These are phyloP conservation scores for Amniculicola lignicola DNA, from an alignment of 495 filamentous ascomycete species.

Conservation along the genomic window DNA sequence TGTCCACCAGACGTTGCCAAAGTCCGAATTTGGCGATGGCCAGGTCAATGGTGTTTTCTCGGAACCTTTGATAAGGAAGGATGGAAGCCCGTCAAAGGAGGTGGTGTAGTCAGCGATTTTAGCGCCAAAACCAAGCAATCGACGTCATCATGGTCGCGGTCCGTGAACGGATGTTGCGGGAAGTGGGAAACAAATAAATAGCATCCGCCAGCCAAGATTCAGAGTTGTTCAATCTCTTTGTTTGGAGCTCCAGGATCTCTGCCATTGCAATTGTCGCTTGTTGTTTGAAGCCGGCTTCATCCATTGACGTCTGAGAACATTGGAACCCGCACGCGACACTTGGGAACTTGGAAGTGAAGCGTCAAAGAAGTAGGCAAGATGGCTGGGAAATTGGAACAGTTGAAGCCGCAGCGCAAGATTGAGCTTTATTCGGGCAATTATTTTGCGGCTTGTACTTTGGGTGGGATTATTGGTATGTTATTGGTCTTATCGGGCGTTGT, in stretches of 20 bases:
- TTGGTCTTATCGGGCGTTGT: background rate
- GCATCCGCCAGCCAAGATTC: background rate
- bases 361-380: constrained; percentile 7
- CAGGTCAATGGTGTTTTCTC: too few species aligned
- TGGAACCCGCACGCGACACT: too few species aligned
- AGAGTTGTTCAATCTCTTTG: background rate
- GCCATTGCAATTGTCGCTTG: too few species aligned
- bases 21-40: too few species aligned
- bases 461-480: constrained; percentile 60
- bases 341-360: background rate
- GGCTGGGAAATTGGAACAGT: constrained; percentile 17
- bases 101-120: background rate
- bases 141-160: background rate
- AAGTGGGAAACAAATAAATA: background rate
- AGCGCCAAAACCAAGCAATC: background rate
- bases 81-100: too few species aligned
- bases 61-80: too few species aligned
- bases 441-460: constrained; percentile 61
- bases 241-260: too few species aligned
- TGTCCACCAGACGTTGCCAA: too few species aligned
- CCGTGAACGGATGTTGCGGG: background rate
- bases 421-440: constrained; percentile 67
- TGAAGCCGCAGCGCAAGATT: constrained; percentile 45
- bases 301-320: too few species aligned
- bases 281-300: too few species aligned